Percentiles rank a stretch among this genome's conserved stretches.
Conservation (phyloP, 495 filamentous ascomycete species). For the Podospora anserina region DNA sequence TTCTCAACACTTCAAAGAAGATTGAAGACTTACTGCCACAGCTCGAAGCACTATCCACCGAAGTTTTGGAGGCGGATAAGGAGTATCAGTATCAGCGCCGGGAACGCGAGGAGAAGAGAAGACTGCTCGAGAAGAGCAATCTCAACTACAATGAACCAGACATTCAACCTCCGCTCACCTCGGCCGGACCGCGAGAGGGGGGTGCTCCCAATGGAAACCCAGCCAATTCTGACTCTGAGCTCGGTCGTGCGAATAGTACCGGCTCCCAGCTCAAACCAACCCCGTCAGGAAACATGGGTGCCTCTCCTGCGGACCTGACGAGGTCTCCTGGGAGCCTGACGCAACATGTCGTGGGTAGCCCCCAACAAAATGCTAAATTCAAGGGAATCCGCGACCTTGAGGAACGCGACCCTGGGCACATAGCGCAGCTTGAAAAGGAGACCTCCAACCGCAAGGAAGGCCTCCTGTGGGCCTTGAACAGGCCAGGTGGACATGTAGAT, state of each 20-base stretch:
- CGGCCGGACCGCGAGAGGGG: slow-evolving; percentile 22
- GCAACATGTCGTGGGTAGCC: slow-evolving; percentile 43
- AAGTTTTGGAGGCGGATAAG: slow-evolving; percentile 89
- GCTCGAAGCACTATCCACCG: slow-evolving; percentile 82
- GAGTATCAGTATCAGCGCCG: slow-evolving; percentile 91
- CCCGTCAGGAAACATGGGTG: slow-evolving; percentile 31
- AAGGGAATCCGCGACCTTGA: slow-evolving; percentile 87
- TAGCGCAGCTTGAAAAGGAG: slow-evolving; percentile 47
- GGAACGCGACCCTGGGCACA: slow-evolving; percentile 62
- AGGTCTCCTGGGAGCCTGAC: slow-evolving; percentile 45
- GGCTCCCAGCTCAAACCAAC: slow-evolving; percentile 59
- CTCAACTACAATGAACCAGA: slow-evolving; percentile 77
- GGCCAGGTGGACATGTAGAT: slow-evolving; percentile 91
- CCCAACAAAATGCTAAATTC: slow-evolving; percentile 64
- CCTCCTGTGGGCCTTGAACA: slow-evolving; percentile 87
- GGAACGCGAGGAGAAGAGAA: slow-evolving; percentile 88
- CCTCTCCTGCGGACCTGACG: slow-evolving; percentile 34
- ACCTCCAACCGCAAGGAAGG: slow-evolving; percentile 73
- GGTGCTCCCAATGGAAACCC: slow-evolving; percentile 42
- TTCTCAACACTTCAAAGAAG: slow-evolving; percentile 76
- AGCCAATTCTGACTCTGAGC: slow-evolving; percentile 57
- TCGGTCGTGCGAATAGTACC: slow-evolving; percentile 69
- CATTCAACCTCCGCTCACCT: slow-evolving; percentile 28
- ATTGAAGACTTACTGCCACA: slow-evolving; percentile 86
- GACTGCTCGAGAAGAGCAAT: slow-evolving; percentile 83